Percentiles rank a stretch among this genome's conserved stretches.
Evolutionary conservation across 2,329 filamentous ascomycete genomes (phyloP).

Genomic region (Colletotrichum sp.): DNA sequence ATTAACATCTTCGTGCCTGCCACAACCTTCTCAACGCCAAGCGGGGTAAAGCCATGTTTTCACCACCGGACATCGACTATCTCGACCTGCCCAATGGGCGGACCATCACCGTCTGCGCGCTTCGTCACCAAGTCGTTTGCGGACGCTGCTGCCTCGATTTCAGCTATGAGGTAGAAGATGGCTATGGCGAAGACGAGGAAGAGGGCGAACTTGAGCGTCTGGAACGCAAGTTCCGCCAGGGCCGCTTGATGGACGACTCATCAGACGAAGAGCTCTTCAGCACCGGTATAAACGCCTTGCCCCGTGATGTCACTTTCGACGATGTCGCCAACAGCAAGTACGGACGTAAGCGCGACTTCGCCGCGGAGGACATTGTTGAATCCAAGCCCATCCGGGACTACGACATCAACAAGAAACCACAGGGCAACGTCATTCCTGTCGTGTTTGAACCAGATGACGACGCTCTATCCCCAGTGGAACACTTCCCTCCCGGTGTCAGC

Average conservation of each 20-base stretch:
- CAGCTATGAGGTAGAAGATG: not conserved
- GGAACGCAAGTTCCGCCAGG: not conserved
- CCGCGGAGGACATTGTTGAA: not conserved
- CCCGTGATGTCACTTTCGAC: slow-evolving; percentile 38
- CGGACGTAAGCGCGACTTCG: not conserved
- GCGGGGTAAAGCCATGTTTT: not conserved
- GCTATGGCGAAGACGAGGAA: not conserved
- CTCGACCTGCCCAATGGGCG: slow-evolving; percentile 1
- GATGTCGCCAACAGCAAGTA: slow-evolving; percentile 43
- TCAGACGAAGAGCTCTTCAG: not conserved
- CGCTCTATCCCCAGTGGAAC: slow-evolving; percentile 24
- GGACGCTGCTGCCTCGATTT: slow-evolving; percentile 7
- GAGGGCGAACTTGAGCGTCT: not conserved
- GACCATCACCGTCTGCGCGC: not conserved
- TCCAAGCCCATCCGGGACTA: not conserved
- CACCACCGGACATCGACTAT: not conserved
- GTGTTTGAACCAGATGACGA: slow-evolving; percentile 29
- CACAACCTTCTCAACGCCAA: not conserved
- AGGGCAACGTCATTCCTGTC: slow-evolving; percentile 29
- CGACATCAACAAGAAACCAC: not conserved
- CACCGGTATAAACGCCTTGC: slow-evolving; percentile 32
- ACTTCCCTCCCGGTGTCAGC: slow-evolving; percentile 27
- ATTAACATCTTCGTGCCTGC: rapidly evolving
- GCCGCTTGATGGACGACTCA: not conserved
- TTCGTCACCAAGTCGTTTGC: not conserved